Evolutionary conservation across 2,329 filamentous ascomycete species (phyloP).

Genomic region (Acrodontium crateriforme): DNA sequence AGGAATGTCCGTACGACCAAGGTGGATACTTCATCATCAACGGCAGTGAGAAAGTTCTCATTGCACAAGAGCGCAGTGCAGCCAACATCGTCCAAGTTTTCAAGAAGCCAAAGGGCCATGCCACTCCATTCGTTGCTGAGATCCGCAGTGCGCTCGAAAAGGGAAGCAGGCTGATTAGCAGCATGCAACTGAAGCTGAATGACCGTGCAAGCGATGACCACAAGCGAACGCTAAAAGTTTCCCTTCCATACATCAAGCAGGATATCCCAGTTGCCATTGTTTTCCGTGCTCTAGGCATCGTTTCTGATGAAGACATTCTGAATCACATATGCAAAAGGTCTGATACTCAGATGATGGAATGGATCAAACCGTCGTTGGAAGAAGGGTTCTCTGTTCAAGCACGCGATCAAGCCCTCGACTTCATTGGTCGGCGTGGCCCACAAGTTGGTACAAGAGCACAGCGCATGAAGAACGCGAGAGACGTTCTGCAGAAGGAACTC

Average conservation of each 20-base stretch:
- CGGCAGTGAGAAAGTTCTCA: constrained; percentile 94
- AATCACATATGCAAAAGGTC: constrained; percentile 94
- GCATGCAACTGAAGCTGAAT: constrained; percentile 79
- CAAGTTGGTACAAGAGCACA: constrained; percentile 66
- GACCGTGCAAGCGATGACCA: constrained; percentile 37
- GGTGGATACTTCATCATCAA: constrained; percentile 99
- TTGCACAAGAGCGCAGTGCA: constrained; percentile 92
- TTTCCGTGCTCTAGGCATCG: constrained; percentile 87
- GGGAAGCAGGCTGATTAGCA: constrained; percentile 86
- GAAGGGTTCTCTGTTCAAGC: constrained; percentile 95
- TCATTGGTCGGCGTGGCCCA: constrained; percentile 82
- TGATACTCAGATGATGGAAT: constrained; percentile 94
- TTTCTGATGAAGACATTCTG: constrained; percentile 94
- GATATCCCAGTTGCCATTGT: constrained; percentile 92
- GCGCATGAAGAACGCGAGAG: constrained; percentile 81
- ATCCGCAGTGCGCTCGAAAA: constrained; percentile 95
- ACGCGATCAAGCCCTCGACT: constrained; percentile 84
- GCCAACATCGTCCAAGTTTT: constrained; percentile 99
- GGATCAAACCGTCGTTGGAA: constrained; percentile 92
- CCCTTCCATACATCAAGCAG: constrained; percentile 82
- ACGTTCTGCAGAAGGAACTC: constrained; percentile 94
- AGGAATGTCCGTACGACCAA: constrained; percentile 96
- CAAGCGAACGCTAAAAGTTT: constrained; percentile 78
- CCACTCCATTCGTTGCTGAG: constrained; percentile 85
- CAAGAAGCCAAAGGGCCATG: constrained; percentile 93